Base-by-base conservation (phyloP, 208 protist species). In the Hexamita inflata region DNA sequence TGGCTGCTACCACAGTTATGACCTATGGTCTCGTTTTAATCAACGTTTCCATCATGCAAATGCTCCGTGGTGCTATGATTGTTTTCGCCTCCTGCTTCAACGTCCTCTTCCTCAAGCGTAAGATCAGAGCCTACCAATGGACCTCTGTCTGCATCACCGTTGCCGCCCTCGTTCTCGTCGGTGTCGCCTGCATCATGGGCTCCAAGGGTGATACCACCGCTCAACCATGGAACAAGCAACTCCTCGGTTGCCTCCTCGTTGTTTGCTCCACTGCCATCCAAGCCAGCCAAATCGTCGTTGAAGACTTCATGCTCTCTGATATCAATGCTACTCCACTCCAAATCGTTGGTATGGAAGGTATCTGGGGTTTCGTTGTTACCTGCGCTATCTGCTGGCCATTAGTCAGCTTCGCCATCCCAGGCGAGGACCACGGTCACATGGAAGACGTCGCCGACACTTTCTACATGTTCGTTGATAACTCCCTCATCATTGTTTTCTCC, bases 271-370 rank as follows among this genome's bases (percentile, higher is more conserved):
- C 93, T 78, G 53, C 91, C 24, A 77, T 93, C 15, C 88, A 91
- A 61, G 87, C 90, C 53, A 86, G 83, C 75, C 90, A 94, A 74
- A 87, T 87, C 34, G 86, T 93, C 45, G 84, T 83, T 73, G 88
- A 94, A 80, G 89, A 93, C 80, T 81, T 84, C 0, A 75, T 93
- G 1, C 67, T 91, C 7, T 75, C 75, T 24, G 76, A 89, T 45
- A 87, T 91, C 77, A 74, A 83, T 30, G 77, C 90, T 26, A 79
- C 80, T 9, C 88, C 89, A 39, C 73, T 91, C 40, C 83, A 90
- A 75, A 81, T 93, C 82, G 90, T 92, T 24, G 90, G 89, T 26
- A 87, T 84, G 35, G 90, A 94, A 76, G 91, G 91, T 61, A 42
- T 92, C 28, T 93, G 77, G 76, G 83, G 89, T 75, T 84, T 85